Base-by-base conservation (phyloP, 2,329 filamentous ascomycete species). In the Elsinoe batatas region DNA sequence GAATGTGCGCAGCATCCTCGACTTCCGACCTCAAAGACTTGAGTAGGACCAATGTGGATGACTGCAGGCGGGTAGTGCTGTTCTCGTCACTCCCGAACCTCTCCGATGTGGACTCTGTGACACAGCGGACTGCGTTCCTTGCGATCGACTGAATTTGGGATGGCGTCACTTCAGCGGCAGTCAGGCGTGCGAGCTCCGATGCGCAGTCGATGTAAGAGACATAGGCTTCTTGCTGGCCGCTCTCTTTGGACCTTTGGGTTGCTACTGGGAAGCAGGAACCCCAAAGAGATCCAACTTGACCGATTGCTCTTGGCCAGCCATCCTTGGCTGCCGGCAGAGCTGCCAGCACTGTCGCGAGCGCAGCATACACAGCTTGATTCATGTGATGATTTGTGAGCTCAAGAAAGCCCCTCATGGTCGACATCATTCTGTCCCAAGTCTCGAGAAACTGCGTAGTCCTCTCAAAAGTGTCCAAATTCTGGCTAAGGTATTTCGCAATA, bases 171-270 rank as follows among this genome's bases (percentile, higher is more conserved):
- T 81, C 78, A 6, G 76, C 71, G 57, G 84, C 78, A 47, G 89
- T 81, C 4, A 96, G 78, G 0, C 82, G 79, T 64, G 95, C 95
- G 1, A 97, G 77, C 62, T 93, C 84, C 56, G 82, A 76, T 38
- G 93, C 79, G 1, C 86, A 79, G 18, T 83, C 79, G 1, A 93
- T 80, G 71, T 95, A 96, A n/a, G 90, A 87, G 30, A 88, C 73
- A n/a, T 91, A 79, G 10, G 88, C 90, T 56, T 84, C 84, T 65
- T 95, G 88, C 61, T 93, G 94, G 11, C 65, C 65, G 13, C 57
- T 54, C 18, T 60, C 58, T 13, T 58, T 58, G 15, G 43, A 46
- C 6, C 42, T 22, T 22, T 61, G 58, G 26, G 59, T 49, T 1
- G 58, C 54, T 22, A 53, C 53, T 2, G 67, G 67, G 4, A 64